These are phyloP conservation scores for Globisporangium nunn DNA, from an alignment of 352 stramenopile species.

Conservation along the genomic window DNA sequence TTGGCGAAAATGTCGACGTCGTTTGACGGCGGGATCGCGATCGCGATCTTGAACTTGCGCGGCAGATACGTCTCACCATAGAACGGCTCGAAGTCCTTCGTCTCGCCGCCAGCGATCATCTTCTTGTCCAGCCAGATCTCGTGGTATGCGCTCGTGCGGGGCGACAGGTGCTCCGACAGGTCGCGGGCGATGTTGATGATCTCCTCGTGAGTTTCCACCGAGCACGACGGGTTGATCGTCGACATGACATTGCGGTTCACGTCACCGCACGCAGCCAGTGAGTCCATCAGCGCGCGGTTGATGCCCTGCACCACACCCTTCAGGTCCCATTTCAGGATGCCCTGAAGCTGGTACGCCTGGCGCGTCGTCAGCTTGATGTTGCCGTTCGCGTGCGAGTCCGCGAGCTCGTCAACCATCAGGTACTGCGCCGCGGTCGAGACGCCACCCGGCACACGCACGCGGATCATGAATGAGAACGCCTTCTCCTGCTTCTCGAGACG, in stretches of 20 bases:
- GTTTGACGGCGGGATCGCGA: conserved; percentile 96
- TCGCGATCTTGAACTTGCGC: conserved; percentile 99
- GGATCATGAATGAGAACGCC: conserved; percentile 96
- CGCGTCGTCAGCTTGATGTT: conserved; percentile 95
- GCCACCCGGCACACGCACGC: conserved; percentile 93
- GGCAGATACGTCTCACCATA: conserved; percentile 96
- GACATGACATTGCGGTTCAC: conserved; percentile 97
- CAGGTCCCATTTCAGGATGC: conserved; percentile 96
- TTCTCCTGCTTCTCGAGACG: conserved; percentile 80
- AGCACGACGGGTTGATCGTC: conserved; percentile 85
- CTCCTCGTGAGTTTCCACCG: conserved; percentile 77
- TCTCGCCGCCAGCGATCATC: conserved; percentile 87
- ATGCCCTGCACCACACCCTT: conserved; percentile 93
- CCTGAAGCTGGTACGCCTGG: conserved; percentile 96
- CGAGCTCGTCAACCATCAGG: conserved; percentile 91
- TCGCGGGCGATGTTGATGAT: conserved; percentile 84
- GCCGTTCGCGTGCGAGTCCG: conserved; percentile 90
- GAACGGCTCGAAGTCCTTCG: conserved; percentile 96
- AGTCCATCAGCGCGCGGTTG: conserved; percentile 90
- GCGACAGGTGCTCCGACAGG: conserved; percentile 91
- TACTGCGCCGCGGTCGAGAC: conserved; percentile 92
- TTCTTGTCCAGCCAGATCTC: conserved; percentile 98
- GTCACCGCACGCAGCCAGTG: conserved; percentile 95
- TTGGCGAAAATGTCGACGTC: conserved; percentile 97
- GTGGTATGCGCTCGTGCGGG: conserved; percentile 92